Base-by-base conservation (phyloP, 2,329 filamentous ascomycete species). In the Aspergillus pseudonomiae region DNA sequence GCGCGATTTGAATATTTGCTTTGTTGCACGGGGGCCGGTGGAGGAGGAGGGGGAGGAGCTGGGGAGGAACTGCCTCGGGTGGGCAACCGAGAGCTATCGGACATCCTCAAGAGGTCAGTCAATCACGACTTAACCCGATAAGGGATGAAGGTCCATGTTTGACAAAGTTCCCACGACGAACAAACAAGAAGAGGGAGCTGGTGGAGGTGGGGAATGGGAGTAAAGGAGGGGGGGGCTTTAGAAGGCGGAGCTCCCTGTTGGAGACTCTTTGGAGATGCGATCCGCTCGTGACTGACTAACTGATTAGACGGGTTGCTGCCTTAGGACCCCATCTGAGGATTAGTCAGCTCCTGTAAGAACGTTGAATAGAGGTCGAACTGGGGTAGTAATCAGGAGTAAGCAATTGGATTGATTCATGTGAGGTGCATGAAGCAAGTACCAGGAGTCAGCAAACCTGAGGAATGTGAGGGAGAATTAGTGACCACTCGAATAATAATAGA, bases 1-100 rank as follows among this genome's bases (percentile, higher is more conserved):
- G 80, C 80, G 63, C 80, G 78, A 65, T 78, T 75, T 34, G 79
- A 77, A 71, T 82, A 81, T 66, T 75, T 74, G 67, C 65, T 70
- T 54, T 73, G 74, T 60, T 74, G 73, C 58, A 74, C 71, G 28
- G 76, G 76, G 50, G 73, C 76, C 56, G 77, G 75, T 28, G 77
- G 76, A 56, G 75, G 73, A 60, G 77, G 73, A 48, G 75, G 76
- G 48, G 76, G 70, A 58, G 75, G 75, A 68, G 70, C 71, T 64
- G 73, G 71, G 63, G 72, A 69, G 28, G 73, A 66, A 62, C 63
- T 68, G 65, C 66, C 67, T 72, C 68, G 71, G 62, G 67, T 63
- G 62, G 67, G 70, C 64, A 65, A 65, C 63, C 67, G 68, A 63
- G 68, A 68, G 54, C 66, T 67, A 62, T 75, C 74, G 53, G 74